Conservation (phyloP, 495 filamentous ascomycete genomes). For the Penicillium fimorum region DNA sequence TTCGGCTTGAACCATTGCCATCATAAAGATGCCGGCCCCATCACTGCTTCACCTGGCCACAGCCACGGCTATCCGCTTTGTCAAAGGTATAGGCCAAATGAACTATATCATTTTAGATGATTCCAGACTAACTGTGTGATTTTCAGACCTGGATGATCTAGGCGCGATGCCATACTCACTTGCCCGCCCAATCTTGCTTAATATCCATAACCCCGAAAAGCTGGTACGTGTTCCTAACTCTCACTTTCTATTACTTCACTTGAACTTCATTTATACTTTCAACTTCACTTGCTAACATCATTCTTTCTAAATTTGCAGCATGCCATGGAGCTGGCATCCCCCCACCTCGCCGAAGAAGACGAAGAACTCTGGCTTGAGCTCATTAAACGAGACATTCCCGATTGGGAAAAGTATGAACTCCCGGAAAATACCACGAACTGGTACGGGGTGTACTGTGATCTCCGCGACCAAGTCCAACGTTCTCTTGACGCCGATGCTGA, state of each 20-base stretch:
- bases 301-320: constrained; percentile 32
- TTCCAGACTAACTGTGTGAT: background rate
- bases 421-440: constrained; percentile 59
- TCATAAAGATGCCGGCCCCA: constrained; percentile 41
- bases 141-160: constrained; percentile 56
- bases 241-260: background rate
- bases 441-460: constrained; percentile 62
- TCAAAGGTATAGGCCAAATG: constrained; percentile 32
- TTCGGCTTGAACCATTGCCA: constrained; percentile 11
- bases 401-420: constrained; percentile 54
- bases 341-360: constrained; percentile 60
- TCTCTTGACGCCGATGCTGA: constrained; percentile 50
- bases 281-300: constrained; percentile 4
- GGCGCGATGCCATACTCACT: constrained; percentile 63
- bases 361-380: constrained; percentile 66
- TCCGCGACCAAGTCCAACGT: constrained; percentile 42
- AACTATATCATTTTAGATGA: background rate
- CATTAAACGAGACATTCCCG: constrained; percentile 66
- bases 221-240: constrained; percentile 44
- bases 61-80: constrained; percentile 46
- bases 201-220: constrained; percentile 64
- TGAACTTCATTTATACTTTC: background rate
- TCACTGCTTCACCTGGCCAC: constrained; percentile 44
- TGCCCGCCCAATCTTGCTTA: constrained; percentile 57
- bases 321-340: constrained; percentile 60